Base-by-base conservation (phyloP, 176 grass and related monocot genomes). In the Triticum turgidum region DNA sequence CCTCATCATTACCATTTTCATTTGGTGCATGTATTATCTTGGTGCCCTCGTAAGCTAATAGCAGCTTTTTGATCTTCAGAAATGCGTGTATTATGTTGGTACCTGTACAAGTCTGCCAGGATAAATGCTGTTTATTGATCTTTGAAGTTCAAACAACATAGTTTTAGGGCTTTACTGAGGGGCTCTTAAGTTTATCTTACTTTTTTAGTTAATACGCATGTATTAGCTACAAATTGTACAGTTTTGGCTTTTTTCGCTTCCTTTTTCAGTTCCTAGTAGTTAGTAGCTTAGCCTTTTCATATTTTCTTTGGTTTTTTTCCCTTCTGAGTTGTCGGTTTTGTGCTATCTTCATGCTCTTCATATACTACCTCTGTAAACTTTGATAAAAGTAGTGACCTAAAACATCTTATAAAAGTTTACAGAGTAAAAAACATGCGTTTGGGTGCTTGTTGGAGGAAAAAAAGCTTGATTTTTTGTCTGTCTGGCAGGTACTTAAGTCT, bases 11-110 rank as follows among this genome's bases (percentile, higher is more conserved):
- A 24, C 24, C 9, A 4, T 34, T 69, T 20, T 30, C 37, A 84
- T 52, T 51, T 84, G 73, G 58, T 65, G 38, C 71, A 44, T 74
- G 35, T 84, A 76, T 76, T 76, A 42, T 84, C 18, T 82, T 56
- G 3, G 65, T 13, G 33, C 78, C 22, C 22, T 47, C 1, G 0
- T 79, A 79, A 71, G 38, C 42, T 1, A 72, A 59, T 21, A 59
- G 7, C 54, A 54, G 51, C 12, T 70, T 69, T 69, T 61, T n/a
- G 51, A 54, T 64, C 25, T 37, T 34, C 7, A 69, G 35, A 34
- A 61, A 4, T 86, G 54, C 25, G 15, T 0, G 54, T 58, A 58
- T 58, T 58, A 56, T 58, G 18, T 21, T 58, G 54, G 54, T 58
- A 8, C 54, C 18, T 17, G 49, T 15, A 52, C 49, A 52, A 52